These are phyloP conservation scores for Suillus decipiens DNA, from an alignment of 768 basidiomycete genomes.

Conservation along the genomic window DNA sequence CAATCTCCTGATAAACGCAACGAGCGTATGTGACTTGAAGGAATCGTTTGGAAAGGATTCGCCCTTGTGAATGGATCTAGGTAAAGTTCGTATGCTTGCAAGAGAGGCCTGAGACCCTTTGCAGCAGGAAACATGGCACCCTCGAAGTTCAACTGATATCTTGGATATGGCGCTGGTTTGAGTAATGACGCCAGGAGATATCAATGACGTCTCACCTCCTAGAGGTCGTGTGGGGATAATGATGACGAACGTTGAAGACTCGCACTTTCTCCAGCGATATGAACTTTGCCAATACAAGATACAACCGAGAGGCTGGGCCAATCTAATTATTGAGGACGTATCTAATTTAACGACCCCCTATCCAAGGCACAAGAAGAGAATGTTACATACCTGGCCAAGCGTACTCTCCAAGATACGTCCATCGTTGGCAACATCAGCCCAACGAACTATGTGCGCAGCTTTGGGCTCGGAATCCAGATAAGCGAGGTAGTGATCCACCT, in stretches of 20 bases:
- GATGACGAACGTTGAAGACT: conserved; percentile 34
- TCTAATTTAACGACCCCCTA: conserved; percentile 10
- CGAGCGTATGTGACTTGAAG: conserved; percentile 23
- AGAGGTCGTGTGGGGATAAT: conserved; percentile 23
- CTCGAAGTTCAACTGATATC: conserved; percentile 35
- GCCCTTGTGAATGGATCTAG: conserved; percentile 32
- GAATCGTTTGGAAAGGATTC: conserved; percentile 31
- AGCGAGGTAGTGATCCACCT: conserved; percentile 30
- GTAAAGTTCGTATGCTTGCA: conserved; percentile 36
- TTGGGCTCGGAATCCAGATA: conserved; percentile 25
- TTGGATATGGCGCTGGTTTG: conserved; percentile 21
- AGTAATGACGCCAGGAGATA: conserved; percentile 9
- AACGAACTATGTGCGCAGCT: conserved; percentile 27
- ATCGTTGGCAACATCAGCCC: conserved; percentile 44
- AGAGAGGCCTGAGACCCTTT: conserved; percentile 7
- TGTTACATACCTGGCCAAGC: conserved; percentile 21
- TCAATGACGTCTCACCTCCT: conserved; percentile 7
- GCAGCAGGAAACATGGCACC: conserved; percentile 37
- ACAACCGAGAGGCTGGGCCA: conserved; percentile 34
- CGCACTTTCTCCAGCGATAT: conserved; percentile 30
- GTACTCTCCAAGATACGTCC: conserved; percentile 30
- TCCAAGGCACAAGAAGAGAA: conserved; percentile 12
- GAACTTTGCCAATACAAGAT: conserved; percentile 32
- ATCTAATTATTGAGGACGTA: conserved; percentile 6
- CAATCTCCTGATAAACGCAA: conserved; percentile 40